Evolutionary conservation across 1,284 basidiomycete species (phyloP).

Genomic region (Retiboletus flavoniger): DNA sequence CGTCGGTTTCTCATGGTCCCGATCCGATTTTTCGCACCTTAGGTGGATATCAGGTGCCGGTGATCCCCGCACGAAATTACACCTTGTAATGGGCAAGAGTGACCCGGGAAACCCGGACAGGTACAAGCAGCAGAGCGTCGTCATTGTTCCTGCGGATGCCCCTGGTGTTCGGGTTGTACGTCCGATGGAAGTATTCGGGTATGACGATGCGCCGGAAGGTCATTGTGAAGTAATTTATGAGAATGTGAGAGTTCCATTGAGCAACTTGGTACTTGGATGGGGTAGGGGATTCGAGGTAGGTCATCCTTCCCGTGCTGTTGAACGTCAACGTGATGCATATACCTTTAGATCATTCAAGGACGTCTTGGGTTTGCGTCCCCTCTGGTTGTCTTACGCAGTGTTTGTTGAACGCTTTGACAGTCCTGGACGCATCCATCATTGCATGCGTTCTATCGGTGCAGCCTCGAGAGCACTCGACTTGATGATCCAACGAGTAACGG

Average conservation of each 20-base stretch:
- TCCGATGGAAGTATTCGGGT: conserved; percentile 91
- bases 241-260: conserved; percentile 85
- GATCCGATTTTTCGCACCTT: conserved; percentile 3
- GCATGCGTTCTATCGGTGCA: conserved; percentile 94
- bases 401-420: conserved; percentile 37
- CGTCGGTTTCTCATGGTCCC: conserved; percentile 11
- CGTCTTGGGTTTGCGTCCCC: conserved; percentile 73
- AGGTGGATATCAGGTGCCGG: conserved; percentile 98
- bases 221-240: conserved; percentile 96
- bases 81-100: conserved; percentile 93
- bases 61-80: conserved; percentile 85
- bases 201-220: conserved; percentile 93
- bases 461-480: conserved; percentile 86
- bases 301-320: not conserved
- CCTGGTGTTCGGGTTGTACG: conserved; percentile 89
- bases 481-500: conserved; percentile 90
- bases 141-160: conserved; percentile 86
- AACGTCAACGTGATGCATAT: not conserved
- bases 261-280: conserved; percentile 88
- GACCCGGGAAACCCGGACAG: conserved; percentile 70
- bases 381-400: not conserved
- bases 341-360: conserved; percentile 86
- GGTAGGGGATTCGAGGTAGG: conserved; percentile 86
- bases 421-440: conserved; percentile 96
- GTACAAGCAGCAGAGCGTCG: conserved; percentile 89